These are phyloP conservation scores for sunflower (Helianthus annuus) DNA, from an alignment of 129 eudicot species.

Conservation along the genomic window HanXRQr2.0-SUNRISE NC_035437.2:169470902-169471401, in stretches of 20 bases:
- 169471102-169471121: too few relatives aligned
- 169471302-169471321: conserved; percentile 21
- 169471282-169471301: conserved; percentile 15
- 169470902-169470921: too few relatives aligned
- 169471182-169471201: too few relatives aligned
- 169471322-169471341: conserved; percentile 17
- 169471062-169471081: too few relatives aligned
- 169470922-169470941: too few relatives aligned
- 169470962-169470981: too few relatives aligned
- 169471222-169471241: conserved; percentile 66
- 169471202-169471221: conserved; percentile 42
- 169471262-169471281: conserved; percentile 39
- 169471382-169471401: conserved; percentile 51
- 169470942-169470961: too few relatives aligned
- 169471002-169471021: too few relatives aligned
- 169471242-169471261: conserved; percentile 53
- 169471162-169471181: conserved; percentile 12
- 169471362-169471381: conserved; percentile 41
- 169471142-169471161: conserved; percentile 15
- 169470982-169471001: too few relatives aligned
- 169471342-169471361: conserved; percentile 23
- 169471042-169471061: too few relatives aligned
- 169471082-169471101: too few relatives aligned
- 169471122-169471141: conserved; percentile 19
- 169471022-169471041: too few relatives aligned